Evolutionary conservation across 1,284 basidiomycete genomes (phyloP), one percentile per base, ranked within the genome.

Genomic region (Cutaneotrichosporon sp.): DNA sequence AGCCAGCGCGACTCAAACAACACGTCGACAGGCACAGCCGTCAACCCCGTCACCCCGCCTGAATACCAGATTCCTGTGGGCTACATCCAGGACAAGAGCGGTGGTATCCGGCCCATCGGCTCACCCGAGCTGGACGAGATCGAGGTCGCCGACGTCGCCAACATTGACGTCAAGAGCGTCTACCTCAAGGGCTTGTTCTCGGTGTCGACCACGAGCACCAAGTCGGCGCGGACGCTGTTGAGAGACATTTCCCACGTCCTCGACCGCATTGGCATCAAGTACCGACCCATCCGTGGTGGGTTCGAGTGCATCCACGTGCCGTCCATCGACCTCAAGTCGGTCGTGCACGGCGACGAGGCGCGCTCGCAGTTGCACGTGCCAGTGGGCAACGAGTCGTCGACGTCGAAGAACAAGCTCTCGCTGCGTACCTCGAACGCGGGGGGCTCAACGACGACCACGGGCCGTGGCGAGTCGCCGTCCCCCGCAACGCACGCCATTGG

Each of bases 281-380:
- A 96, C 78, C 86, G 92, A 47, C 91, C 95, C 77, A 93, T 88
- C 72, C 90, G 89, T 77, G 86, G 88, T 62, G 96, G 96, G 0
- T 99, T 95, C 77, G 96, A 98, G 78, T 99, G 96, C 80, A 90
- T 96, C 30, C 94, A 98, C 77, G 82, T 91, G 58, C 96, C 96
- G 0, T 93, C 91, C 31, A 96, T 98, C 76, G 92, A 96, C 77
- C 81, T 96, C 10, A 84, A 88, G 6, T 89, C 90, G 38, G 84
- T 93, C 13, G 71, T 78, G 22, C 70, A 80, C 59, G 76, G 75
- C n/a, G 78, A 78, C 58, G 76, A 77, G 65, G 76, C 67, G 36
- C 64, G 62, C 16, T 65, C 64, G 13, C 57, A 57, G 34, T 62
- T 68, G 8, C 67, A 65, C 26, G 64, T 68, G 0, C 62, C 66